Conservation (phyloP, 2,329 filamentous ascomycete species). For the Neopestalotiopsis sp. region DNA sequence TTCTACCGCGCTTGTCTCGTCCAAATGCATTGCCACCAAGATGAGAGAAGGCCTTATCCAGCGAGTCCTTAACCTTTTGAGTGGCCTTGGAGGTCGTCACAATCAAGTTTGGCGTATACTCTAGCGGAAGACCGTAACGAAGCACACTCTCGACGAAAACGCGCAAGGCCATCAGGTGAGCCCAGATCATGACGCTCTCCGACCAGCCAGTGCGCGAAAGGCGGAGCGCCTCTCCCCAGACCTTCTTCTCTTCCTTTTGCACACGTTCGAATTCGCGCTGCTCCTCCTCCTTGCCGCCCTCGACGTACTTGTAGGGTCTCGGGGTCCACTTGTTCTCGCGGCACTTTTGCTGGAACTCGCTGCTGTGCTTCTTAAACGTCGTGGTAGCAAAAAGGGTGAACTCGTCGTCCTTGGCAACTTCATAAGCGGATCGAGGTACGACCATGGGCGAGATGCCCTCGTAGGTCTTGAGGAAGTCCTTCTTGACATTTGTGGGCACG, state of each 20-base stretch:
- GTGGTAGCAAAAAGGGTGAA: slow-evolving; percentile 89
- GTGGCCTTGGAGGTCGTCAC: slow-evolving; percentile 79
- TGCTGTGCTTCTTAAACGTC: slow-evolving; percentile 88
- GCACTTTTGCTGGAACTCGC: slow-evolving; percentile 90
- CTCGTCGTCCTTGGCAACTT: slow-evolving; percentile 86
- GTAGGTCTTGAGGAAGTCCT: slow-evolving; percentile 89
- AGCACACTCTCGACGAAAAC: slow-evolving; percentile 99
- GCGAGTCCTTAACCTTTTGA: slow-evolving; percentile 77
- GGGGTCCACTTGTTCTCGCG: slow-evolving; percentile 95
- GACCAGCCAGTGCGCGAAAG: slow-evolving; percentile 92
- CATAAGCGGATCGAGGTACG: slow-evolving; percentile 82
- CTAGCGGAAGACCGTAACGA: slow-evolving; percentile 88
- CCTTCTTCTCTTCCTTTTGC: slow-evolving; percentile 79
- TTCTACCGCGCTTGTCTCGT: slow-evolving; percentile 89
- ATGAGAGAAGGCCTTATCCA: slow-evolving; percentile 88
- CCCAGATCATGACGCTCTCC: slow-evolving; percentile 94
- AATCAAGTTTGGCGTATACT: slow-evolving; percentile 65
- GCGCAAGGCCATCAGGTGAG: slow-evolving; percentile 86
- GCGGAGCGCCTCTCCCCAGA: slow-evolving; percentile 90
- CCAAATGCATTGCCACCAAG: slow-evolving; percentile 94
- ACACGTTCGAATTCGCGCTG: slow-evolving; percentile 84
- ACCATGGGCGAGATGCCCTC: slow-evolving; percentile 91
- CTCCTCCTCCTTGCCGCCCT: slow-evolving; percentile 89
- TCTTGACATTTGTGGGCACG: slow-evolving; percentile 78
- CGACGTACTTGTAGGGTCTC: slow-evolving; percentile 90